Base-by-base conservation (phyloP, 2,329 filamentous ascomycete species). In the Sporothrix globosa region DNA sequence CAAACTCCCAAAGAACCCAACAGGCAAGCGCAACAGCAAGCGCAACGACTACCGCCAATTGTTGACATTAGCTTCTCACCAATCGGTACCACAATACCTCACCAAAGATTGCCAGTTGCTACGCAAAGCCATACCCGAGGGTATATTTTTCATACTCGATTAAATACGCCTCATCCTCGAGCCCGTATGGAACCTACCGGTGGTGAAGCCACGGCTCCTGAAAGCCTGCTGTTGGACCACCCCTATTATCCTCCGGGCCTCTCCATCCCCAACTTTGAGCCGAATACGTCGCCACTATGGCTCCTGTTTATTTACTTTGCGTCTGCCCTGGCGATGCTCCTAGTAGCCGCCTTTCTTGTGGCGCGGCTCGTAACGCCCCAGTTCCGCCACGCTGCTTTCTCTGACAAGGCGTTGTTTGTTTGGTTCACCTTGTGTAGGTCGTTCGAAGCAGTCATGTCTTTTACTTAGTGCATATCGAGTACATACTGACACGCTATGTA, bases 361-460 rank as follows among this genome's bases (percentile, higher is more conserved):
- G 81, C 80, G 0, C 4, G 48, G 13, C 41, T 56, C 11, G 4
- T 21, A 7, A 30, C 44, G 52, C 52, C 70, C 0, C 75, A 73
- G 46, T 74, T 73, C 5, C 77, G 74, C 50, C 34, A 73, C 9
- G 80, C 79, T 61, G 75, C 77, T 2, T 69, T 73, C 2, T 79
- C 80, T 5, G 83, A 86, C 17, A 79, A 81, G 70, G 79, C 82
- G 44, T 78, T 82, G 7, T 80, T 84, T 4, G 79, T 79, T 17
- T 89, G 87, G 87, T 88, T 88, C 74, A 79, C 83, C 1, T 73
- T 87, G 58, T 88, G 86, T 87, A 75, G 76, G 85, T 79, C 34
- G 30, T 13, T 39, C 17, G 2, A 50, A 17, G 4, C 9, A 10
- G 17, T 60, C 0, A 17, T 13, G 44, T 17, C 44, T 17, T 10